Evolutionary conservation across 495 filamentous ascomycete genomes (phyloP), one percentile per base, ranked within the genome.

Genomic region (Penicillium canescens): DNA sequence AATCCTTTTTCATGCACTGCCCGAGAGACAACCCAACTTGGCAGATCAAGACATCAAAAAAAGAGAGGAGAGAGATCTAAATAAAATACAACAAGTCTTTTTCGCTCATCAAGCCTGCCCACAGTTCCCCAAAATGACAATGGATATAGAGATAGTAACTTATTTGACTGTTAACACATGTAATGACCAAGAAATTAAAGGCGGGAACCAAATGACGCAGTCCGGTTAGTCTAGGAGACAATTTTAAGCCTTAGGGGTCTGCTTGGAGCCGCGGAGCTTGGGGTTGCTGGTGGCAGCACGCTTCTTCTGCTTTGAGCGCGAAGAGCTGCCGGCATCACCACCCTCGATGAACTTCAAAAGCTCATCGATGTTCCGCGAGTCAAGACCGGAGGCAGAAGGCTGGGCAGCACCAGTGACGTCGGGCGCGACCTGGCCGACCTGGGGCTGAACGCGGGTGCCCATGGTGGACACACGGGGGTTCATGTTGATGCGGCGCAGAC

Each of bases 261-360:
- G 73, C 72, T 78, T 78, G 42, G 72, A 73, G 39, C 73, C 73
- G 23, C 75, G 71, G 31, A 88, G 80, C 75, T 91, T 92, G 14
- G 89, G 89, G 68, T 91, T 91, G 56, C 74, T 72, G 28, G 83
- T 76, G 12, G 79, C 78, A 44, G 82, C 71, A 47, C 82, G 81
- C 80, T 96, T 94, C 50, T 80, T 77, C 37, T 81, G 80, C 63
- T 80, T 79, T 52, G 80, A 78, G 60, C 82, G 81, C 0, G 70
- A 71, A 49, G 75, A 69, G 57, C 81, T 31, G 28, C 28, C 78
- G 14, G 82, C 63, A 28, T 84, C 85, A 35, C 74, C 81, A 16
- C 90, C 90, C 66, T 94, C 89, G 60, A 95, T 95, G 70, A 89
- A 96, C 66, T 85, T 88, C 60, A 96, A 68, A 44, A 96, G 72